Evolutionary conservation across 345 rosid genomes (phyloP), one percentile per base, ranked within the genome.

Genomic region (Eucalyptus decipiens): DNA sequence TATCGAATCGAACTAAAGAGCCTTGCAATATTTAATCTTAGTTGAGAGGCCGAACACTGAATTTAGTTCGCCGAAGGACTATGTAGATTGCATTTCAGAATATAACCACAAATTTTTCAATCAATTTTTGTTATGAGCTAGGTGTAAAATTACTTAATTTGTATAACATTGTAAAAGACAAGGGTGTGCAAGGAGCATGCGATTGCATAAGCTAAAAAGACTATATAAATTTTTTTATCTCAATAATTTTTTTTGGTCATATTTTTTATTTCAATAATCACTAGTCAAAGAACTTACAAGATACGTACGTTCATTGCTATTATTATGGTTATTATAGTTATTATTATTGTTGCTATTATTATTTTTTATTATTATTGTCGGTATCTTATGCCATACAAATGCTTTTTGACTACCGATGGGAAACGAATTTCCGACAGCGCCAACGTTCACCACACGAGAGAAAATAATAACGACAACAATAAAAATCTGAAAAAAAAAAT

Each of bases 21-120:
- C 18, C 34, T 2, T 11, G 4, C 9, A 3, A 62, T 62, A n/a
- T 62, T 13, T 11, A 26, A 62, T 62, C 17, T 12, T 13, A 62
- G 5, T 30, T 14, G 14, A 62, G 34, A 62, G 17, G 34, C 34
- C 0, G 2, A 30, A 13, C 32, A 62, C 4, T 0, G 0, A 13
- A 62, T 13, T 28, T 58, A 26, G n/a, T 9, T 54, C 1, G 3
- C 10, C 2, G 7, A 58, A 26, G 65, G 30, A 26, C 21, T 54
- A 54, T 0, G 26, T 54, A 4, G 60, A 23, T 58, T 2, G 3
- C 30, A 58, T 58, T 24, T 58, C 1, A 11, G 15, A 3, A 58
- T 11, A 10, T 26, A 26, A 26, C 9, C 8, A 62, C 4, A 62
- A 28, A 54, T 2, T 28, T 28, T 62, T 30, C 17, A 28, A 13